Evolutionary conservation across 208 protist species (phyloP).

Genomic region (Angomonas ambiguus): DNA sequence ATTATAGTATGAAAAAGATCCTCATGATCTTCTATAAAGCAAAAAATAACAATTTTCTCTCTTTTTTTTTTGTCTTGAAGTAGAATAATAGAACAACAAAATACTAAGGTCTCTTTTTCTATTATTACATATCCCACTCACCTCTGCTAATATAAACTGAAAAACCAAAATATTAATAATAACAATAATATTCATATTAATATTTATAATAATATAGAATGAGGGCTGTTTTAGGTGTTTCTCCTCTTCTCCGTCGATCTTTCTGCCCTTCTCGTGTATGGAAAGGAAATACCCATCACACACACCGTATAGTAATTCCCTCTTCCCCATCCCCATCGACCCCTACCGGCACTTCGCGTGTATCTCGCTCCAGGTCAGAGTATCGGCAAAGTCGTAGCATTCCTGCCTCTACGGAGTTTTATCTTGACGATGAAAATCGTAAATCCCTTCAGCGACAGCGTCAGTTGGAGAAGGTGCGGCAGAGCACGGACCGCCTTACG

Average conservation of each 20-base stretch:
- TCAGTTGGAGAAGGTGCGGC: conserved; percentile 46
- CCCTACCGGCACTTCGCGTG: too few species aligned
- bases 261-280: background rate
- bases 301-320: conserved; percentile 49
- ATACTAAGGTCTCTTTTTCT: too few species aligned
- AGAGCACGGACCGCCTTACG: conserved; percentile 20
- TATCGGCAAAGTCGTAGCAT: conserved; percentile 34
- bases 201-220: background rate
- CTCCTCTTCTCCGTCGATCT: background rate
- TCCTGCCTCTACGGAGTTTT: conserved; percentile 21
- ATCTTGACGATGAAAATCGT: conserved; percentile 35
- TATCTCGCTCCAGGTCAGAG: background rate
- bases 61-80: conserved; percentile 4
- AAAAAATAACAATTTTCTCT: background rate
- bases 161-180: conserved; percentile 6
- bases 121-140: too few species aligned
- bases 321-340: conserved; percentile 18
- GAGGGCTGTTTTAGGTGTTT: background rate
- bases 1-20: background rate
- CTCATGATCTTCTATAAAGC: background rate
- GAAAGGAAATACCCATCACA: background rate
- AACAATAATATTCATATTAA: conserved; percentile 3
- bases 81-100: too few species aligned
- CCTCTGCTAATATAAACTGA: too few species aligned
- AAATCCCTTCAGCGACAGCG: conserved; percentile 48